Base-by-base conservation (phyloP, 1,284 basidiomycete species). In the Ganoderma sp. region DNA sequence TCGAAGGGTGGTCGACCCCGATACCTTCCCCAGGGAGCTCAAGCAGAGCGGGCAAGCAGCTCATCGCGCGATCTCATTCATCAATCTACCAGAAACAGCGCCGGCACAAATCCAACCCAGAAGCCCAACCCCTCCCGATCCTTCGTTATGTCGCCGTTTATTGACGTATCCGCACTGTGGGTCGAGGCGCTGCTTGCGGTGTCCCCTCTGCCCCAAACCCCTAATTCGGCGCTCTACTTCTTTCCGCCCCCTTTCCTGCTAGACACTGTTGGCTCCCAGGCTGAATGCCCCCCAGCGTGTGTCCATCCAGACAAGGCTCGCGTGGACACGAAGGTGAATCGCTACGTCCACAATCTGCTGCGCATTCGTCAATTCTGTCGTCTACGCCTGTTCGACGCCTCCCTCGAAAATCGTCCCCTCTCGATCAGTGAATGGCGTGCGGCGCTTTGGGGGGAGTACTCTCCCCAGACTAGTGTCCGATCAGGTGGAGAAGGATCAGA, bases 281-380 rank as follows among this genome's bases (percentile, higher is more conserved):
- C 10, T 10, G 12, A 22, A n/a, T 2, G 22, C 2, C 48, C 48
- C 10, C 43, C 28, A 1, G 9, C 25, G 41, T 34, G 28, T 15
- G 0, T 22, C 14, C n/a, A 64, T n/a, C 45, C 64, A 0, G 50
- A 37, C 2, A 22, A 32, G 14, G 58, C 61, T 6, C 42, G 60
- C 4, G 32, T 28, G 0, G 60, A 67, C 57, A 37, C 63, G 19
- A 67, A 67, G 10, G 42, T 60, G 4, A 6, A 7, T 8, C 54
- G 58, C 17, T 67, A 67, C 15, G 37, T 68, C 14, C 67, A 68
- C 43, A 68, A 68, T 50, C 54, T 50, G 25, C 1, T 50, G 7
- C 67, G 64, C 41, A 68, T 68, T 39, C 63, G 64, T 5, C 43
- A 42, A 2, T 68, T 65, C 45, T 68, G 67, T 25, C 67, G 60